phyloP scores from a whole-genome alignment of 2,329 filamentous ascomycete genomes.

The Colletotrichum kahawae region DNA sequence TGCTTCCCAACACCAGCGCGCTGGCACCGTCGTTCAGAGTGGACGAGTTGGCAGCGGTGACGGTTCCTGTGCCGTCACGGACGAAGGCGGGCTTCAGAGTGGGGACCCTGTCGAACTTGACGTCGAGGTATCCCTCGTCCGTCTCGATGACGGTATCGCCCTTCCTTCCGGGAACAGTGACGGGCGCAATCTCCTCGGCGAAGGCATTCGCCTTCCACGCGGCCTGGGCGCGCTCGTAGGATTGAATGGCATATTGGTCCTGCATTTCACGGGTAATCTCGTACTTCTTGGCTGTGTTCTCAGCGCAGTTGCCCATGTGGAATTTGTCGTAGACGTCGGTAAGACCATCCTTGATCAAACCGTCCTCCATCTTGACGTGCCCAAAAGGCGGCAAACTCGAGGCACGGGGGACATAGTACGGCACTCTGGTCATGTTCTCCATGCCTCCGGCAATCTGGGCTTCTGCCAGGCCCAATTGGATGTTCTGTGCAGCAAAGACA shows the following conservation, averaged over 20 bases:
- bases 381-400: constrained; percentile 85
- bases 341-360: constrained; percentile 90
- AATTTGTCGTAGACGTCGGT: constrained; percentile 97
- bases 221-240: constrained; percentile 86
- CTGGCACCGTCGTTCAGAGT: constrained; percentile 95
- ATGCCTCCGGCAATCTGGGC: constrained; percentile 94
- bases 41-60: constrained; percentile 94
- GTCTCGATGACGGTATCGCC: constrained; percentile 79
- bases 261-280: constrained; percentile 83
- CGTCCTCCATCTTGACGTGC: constrained; percentile 86
- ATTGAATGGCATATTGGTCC: constrained; percentile 88
- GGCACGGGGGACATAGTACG: constrained; percentile 87
- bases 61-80: constrained; percentile 82
- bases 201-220: constrained; percentile 87
- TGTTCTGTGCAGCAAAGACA: constrained; percentile 88
- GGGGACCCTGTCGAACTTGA: constrained; percentile 86
- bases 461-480: constrained; percentile 87
- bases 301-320: constrained; percentile 97
- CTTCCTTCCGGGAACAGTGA: constrained; percentile 84
- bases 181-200: constrained; percentile 86
- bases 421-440: constrained; percentile 96
- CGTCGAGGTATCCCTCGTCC: constrained; percentile 88
- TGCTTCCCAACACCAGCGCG: constrained; percentile 84
- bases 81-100: constrained; percentile 92
- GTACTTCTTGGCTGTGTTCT: constrained; percentile 91